Evolutionary conservation across 805 yeast genomes (phyloP).

Genomic region (Alloascoidea africana): DNA sequence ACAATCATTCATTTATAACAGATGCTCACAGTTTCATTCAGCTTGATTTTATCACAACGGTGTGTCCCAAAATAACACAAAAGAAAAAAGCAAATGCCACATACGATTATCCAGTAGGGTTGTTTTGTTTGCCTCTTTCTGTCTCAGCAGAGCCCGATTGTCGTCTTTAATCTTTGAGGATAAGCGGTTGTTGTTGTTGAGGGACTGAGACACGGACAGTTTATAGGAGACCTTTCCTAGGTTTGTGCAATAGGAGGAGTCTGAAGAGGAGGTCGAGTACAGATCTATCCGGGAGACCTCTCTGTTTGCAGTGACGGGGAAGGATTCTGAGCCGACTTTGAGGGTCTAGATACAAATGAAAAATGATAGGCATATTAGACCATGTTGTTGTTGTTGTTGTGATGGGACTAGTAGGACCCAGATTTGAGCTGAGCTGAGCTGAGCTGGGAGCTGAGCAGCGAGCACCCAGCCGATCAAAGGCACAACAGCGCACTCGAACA

Average conservation of each 20-base stretch:
- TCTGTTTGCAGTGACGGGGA: not conserved
- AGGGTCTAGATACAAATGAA: no score
- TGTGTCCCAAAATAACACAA: no score
- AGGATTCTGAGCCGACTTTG: not conserved
- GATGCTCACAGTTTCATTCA: no score
- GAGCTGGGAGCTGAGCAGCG: no score
- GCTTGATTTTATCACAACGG: no score
- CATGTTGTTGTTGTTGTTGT: no score
- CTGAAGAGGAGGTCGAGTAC: not conserved
- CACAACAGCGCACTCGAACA: not conserved
- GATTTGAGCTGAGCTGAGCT: no score
- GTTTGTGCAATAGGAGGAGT: not conserved
- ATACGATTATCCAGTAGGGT: conserved; percentile 8
- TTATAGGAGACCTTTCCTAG: not conserved
- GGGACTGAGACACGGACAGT: not conserved
- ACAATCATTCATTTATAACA: not conserved
- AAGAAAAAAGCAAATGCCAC: no score
- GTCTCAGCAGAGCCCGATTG: conserved; percentile 8
- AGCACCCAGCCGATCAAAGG: not conserved
- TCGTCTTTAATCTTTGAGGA: conserved; percentile 9
- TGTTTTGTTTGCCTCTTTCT: conserved; percentile 11
- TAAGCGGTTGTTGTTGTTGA: no score
- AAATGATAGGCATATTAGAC: no score
- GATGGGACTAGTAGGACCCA: no score
- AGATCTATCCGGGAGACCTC: not conserved